Percentiles rank a stretch among this genome's conserved stretches.
Evolutionary conservation across 2,329 filamentous ascomycete species (phyloP).

Genomic region (Trichoderma koningiopsis): DNA sequence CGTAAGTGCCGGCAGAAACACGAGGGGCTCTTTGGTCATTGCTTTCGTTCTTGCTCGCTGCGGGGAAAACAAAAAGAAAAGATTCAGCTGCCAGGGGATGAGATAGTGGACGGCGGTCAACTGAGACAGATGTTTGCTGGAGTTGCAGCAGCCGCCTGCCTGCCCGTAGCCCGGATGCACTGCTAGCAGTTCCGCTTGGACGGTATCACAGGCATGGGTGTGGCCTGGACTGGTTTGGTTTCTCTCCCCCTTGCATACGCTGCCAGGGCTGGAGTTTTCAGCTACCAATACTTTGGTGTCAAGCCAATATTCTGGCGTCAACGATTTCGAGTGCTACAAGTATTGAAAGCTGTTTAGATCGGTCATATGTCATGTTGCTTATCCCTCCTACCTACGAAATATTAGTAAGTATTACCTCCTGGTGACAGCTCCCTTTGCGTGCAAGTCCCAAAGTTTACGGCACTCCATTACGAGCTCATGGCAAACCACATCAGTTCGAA

Average conservation of each 20-base stretch:
- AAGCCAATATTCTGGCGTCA: background rate
- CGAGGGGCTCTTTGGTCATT: slow-evolving; percentile 1
- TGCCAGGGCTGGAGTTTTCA: background rate
- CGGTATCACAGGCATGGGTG: slow-evolving; percentile 2
- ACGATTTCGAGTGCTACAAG: background rate
- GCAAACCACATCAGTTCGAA: background rate
- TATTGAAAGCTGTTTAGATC: background rate
- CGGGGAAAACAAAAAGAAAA: background rate
- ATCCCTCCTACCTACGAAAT: background rate
- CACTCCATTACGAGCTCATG: background rate
- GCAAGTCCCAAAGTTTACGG: background rate
- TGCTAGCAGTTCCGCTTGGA: slow-evolving; percentile 2
- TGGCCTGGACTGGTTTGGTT: background rate
- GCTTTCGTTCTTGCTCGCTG: background rate
- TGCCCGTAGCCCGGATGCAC: slow-evolving; percentile 17
- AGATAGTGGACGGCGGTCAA: background rate
- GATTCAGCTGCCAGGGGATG: background rate
- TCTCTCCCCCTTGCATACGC: background rate
- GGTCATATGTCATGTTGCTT: background rate
- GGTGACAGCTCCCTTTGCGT: too few relatives aligned
- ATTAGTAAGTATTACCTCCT: background rate
- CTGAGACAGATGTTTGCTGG: background rate
- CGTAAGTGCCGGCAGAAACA: background rate
- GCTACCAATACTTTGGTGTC: background rate
- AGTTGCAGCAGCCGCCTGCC: slow-evolving; percentile 6